Percentiles rank a stretch among this genome's conserved stretches.
phyloP scores from a whole-genome alignment of 164 flowering plant genomes.

The Brasenia schreberi region DNA sequence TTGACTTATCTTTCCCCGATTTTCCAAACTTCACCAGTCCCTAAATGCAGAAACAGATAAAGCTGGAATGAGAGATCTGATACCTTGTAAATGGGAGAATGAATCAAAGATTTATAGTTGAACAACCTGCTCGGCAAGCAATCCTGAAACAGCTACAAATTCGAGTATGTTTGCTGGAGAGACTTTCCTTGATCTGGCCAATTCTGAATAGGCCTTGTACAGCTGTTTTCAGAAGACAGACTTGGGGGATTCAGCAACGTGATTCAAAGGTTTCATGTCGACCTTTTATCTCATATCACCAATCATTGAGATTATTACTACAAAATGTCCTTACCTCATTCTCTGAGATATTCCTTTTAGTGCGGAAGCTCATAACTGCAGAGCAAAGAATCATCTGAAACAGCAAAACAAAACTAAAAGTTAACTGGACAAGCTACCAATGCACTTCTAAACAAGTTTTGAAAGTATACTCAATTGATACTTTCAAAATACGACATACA shows the following conservation, averaged over 20 bases:
- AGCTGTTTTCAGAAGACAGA: conserved; percentile 31
- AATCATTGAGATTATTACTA: too few species aligned
- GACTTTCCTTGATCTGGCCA: conserved; percentile 51
- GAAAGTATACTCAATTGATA: too few species aligned
- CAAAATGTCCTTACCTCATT: conserved; percentile 31
- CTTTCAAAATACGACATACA: too few species aligned
- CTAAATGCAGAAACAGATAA: conserved; percentile 25
- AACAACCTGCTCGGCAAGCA: conserved; percentile 78
- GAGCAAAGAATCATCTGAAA: conserved; percentile 78
- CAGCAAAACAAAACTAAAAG: not conserved
- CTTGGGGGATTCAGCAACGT: not conserved
- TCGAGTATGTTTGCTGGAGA: conserved; percentile 61
- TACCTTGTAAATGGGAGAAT: not conserved
- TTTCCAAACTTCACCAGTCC: conserved; percentile 75
- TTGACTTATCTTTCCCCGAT: conserved; percentile 52
- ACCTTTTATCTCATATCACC: not conserved
- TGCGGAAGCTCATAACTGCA: conserved; percentile 55
- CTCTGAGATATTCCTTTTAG: conserved; percentile 69
- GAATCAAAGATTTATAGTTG: not conserved
- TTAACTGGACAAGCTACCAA: too few species aligned
- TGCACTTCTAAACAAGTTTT: too few species aligned
- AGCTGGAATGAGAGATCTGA: not conserved
- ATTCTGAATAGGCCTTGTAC: conserved; percentile 53
- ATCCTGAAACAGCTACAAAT: conserved; percentile 65
- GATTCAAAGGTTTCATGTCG: not conserved